Evolutionary conservation across 768 basidiomycete species (phyloP).

Genomic region (Porphyrellus cyaneotinctus): DNA sequence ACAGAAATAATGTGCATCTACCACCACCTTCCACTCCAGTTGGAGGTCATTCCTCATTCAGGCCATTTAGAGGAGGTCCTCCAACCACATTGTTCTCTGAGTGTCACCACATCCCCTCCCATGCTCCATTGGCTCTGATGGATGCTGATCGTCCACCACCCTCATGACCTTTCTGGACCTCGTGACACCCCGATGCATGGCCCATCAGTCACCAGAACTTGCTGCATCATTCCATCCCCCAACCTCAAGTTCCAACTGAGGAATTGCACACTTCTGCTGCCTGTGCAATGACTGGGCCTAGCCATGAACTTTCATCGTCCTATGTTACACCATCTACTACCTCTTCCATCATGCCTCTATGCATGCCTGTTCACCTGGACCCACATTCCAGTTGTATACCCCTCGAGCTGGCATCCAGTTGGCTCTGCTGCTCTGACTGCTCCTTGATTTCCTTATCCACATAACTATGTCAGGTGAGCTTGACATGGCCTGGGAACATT

Average conservation of each 20-base stretch:
- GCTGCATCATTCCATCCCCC: conserved; percentile 38
- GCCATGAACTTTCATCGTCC: conserved; percentile 38
- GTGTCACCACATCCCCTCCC: conserved; percentile 52
- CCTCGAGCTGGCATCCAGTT: conserved; percentile 43
- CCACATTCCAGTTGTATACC: conserved; percentile 47
- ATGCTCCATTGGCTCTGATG: conserved; percentile 78
- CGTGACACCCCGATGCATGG: conserved; percentile 19
- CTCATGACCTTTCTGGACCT: conserved; percentile 53
- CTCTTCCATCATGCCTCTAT: conserved; percentile 55
- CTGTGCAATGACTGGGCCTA: too few relatives aligned
- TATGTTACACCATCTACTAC: conserved; percentile 52
- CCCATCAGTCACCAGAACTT: conserved; percentile 32
- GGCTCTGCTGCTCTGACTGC: conserved; percentile 51
- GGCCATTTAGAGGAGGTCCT: conserved; percentile 69
- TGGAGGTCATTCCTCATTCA: conserved; percentile 11
- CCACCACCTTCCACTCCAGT: conserved; percentile 35
- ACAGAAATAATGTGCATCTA: conserved; percentile 39
- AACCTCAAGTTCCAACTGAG: too few relatives aligned
- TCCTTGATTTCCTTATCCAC: conserved; percentile 59
- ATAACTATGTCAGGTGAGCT: conserved; percentile 51
- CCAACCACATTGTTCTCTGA: too few relatives aligned
- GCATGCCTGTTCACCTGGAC: conserved; percentile 49
- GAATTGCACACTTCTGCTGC: too few relatives aligned
- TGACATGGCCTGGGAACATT: conserved; percentile 60
- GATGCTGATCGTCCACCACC: conserved; percentile 55